Base-by-base conservation (phyloP, 2,329 filamentous ascomycete species). In the Cryphonectria parasitica region DNA sequence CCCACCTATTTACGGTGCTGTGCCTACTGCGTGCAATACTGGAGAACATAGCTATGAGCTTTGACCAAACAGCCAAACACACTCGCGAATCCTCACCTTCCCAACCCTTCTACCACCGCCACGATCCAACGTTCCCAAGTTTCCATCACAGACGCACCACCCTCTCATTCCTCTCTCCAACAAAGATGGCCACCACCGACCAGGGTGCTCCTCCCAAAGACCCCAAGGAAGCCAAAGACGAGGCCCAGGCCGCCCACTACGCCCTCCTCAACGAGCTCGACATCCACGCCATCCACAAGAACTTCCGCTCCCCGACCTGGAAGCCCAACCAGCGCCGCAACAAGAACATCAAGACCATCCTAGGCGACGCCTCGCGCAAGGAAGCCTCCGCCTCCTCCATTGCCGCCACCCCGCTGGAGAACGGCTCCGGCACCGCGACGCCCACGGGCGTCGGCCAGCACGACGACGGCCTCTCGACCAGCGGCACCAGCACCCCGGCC, bases 281-380 rank as follows among this genome's bases (percentile, higher is more conserved):
- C 85, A 94, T 98, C 77, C 91, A 96, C 80, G 89, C 90, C 71
- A 89, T 93, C 78, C 90, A 90, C 76, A 97, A 97, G 83, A 92
- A 90, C 77, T 99, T 98, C 86, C 95, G 95, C 80, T 97, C 94
- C 79, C 86, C 92, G 2, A 84, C 89, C 79, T 99, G 96, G 96
- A 94, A 93, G 78, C 94, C 96, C 22, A 94, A 95, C 75, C 92
- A 95, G 81, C 94, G 96, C 66, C 93, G 96, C 81, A 99, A 99
- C 88, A 99, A 99, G 86, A 98, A 97, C 81, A 91, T 98, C 82
- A 98, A 98, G 82, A 93, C 97, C 76, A 96, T 99, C 73, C 87
- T 99, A 72, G 92, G 94, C 71, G 96, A 99, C 77, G 93, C 92
- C 17, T 89, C 92, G 31, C 91, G 94, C 75, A 93, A 92, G 78